Conservation (phyloP, 495 filamentous ascomycete species). For the Sordaria brevicollis region DNA sequence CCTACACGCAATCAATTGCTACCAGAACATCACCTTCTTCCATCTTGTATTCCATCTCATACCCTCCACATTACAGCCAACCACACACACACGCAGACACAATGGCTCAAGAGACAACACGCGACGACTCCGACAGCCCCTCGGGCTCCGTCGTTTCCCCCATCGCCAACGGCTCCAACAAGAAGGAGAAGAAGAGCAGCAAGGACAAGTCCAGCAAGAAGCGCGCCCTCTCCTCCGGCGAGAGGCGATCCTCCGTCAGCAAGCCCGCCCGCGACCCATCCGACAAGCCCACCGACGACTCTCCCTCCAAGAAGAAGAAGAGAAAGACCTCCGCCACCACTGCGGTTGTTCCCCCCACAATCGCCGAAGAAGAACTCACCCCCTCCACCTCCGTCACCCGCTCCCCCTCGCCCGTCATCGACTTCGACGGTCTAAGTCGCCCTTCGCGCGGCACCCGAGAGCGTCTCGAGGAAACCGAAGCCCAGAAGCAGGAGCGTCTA, state of each 20-base stretch:
- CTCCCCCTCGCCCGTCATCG: conserved; percentile 54
- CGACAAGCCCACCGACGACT: conserved; percentile 47
- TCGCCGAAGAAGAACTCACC: conserved; percentile 1
- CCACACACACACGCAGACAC: neutral
- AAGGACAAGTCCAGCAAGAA: conserved; percentile 19
- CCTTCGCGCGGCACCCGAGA: conserved; percentile 69
- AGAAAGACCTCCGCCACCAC: conserved; percentile 21
- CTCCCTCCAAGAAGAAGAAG: conserved; percentile 27
- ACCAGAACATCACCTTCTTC: neutral
- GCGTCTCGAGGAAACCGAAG: conserved; percentile 65
- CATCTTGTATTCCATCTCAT: neutral
- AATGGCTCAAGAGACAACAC: conserved; percentile 12
- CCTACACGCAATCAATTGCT: neutral
- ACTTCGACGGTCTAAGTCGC: conserved; percentile 66
- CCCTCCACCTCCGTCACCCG: conserved; percentile 18
- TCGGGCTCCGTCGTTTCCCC: conserved; percentile 12
- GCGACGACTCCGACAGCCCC: conserved; percentile 14
- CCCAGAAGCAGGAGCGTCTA: conserved; percentile 60
- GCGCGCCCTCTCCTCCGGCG: conserved; percentile 12
- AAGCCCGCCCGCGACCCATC: conserved; percentile 64
- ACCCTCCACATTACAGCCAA: neutral
- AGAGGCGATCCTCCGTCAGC: conserved; percentile 44
- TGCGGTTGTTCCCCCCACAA: conserved; percentile 20
- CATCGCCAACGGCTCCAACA: conserved; percentile 13
- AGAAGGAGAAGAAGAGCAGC: conserved; percentile 15